Conservation (phyloP, 2,329 filamentous ascomycete species). For the Aspergillus viridinutans region DNA sequence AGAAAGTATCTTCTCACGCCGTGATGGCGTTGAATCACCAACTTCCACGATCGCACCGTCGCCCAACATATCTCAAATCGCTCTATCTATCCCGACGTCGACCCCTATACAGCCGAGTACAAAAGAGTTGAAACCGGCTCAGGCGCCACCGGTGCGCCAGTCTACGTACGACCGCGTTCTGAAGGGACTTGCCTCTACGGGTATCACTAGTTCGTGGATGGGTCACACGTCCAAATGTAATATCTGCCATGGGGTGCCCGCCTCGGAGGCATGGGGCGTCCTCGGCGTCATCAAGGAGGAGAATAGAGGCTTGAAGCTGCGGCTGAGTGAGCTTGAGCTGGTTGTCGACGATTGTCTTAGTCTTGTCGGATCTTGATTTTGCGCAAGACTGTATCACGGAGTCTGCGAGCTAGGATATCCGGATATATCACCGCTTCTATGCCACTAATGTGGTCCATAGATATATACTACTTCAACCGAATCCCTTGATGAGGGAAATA, state of each 20-base stretch:
- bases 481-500: background rate
- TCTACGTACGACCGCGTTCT: constrained; percentile 43
- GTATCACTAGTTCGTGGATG: constrained; percentile 28
- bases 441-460: background rate
- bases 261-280: constrained; percentile 51
- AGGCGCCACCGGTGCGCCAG: constrained; percentile 16
- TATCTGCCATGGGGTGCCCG: constrained; percentile 38
- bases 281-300: constrained; percentile 52
- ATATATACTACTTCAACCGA: background rate
- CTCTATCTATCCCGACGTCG: constrained; percentile 28
- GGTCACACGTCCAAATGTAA: constrained; percentile 32
- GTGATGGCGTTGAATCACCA: constrained; percentile 31
- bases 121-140: constrained; percentile 23
- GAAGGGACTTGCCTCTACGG: constrained; percentile 36
- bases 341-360: constrained; percentile 55
- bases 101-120: constrained; percentile 30
- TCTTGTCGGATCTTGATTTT: constrained; percentile 40
- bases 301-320: constrained; percentile 50
- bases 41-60: constrained; percentile 36
- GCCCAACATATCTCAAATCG: constrained; percentile 33
- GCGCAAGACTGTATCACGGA: background rate
- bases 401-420: background rate
- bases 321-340: constrained; percentile 51
- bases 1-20: constrained; percentile 45
- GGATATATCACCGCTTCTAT: background rate